Percentiles rank a stretch among this genome's conserved stretches.
Evolutionary conservation across 108 stramenopile species (phyloP).

Genomic region (Pseudonitzschia multistriata): DNA sequence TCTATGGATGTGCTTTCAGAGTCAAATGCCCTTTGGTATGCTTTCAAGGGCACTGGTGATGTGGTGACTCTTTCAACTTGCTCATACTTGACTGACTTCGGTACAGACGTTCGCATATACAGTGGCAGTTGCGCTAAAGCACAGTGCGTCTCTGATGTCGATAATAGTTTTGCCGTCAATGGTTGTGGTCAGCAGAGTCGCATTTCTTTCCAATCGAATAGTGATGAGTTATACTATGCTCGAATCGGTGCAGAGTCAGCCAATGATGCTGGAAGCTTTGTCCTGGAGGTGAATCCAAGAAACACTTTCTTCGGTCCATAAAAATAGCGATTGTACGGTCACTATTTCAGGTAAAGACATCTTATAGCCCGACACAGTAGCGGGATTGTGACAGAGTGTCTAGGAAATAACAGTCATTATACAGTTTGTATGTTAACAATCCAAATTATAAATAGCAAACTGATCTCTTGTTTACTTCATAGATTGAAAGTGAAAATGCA

Average conservation of each 20-base stretch:
- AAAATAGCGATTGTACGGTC: neutral
- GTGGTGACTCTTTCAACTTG: constrained; percentile 22
- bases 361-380: neutral
- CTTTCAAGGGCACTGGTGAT: constrained; percentile 24
- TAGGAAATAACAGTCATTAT: no score
- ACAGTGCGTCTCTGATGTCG: constrained; percentile 16
- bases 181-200: constrained; percentile 20
- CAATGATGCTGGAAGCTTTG: constrained; percentile 23
- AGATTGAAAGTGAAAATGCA: no score
- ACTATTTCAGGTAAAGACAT: neutral
- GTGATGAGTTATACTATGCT: constrained; percentile 22
- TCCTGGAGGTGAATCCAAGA: constrained; percentile 16
- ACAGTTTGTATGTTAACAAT: no score
- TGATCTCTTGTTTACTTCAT: no score
- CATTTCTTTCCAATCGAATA: constrained; percentile 18
- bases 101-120: constrained; percentile 23
- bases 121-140: constrained; percentile 22
- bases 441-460: no score
- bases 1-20: neutral
- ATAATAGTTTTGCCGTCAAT: neutral
- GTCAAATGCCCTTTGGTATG: constrained; percentile 26
- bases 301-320: constrained; percentile 14
- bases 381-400: constrained; percentile 14
- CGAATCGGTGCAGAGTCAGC: constrained; percentile 13
- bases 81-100: constrained; percentile 21